Evolutionary conservation across 768 basidiomycete genomes (phyloP), one percentile per base, ranked within the genome.

Genomic region (Roridomyces roridus): DNA sequence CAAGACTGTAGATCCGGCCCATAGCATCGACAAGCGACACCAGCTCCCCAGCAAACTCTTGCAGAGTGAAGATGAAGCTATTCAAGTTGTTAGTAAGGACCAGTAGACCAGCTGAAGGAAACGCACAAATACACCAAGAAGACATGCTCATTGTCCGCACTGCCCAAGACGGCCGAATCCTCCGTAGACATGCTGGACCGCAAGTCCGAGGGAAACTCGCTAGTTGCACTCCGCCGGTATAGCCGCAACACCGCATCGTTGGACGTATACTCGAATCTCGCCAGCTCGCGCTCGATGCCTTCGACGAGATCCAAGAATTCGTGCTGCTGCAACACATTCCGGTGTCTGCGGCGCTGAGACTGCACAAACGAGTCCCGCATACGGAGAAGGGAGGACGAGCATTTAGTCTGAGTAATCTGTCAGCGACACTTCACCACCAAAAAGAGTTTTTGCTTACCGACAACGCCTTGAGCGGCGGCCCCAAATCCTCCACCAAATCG

Each of bases 41-140:
- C 46, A 96, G 72, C 70, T 98, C 96, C 55, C 83, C 79, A 8
- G 92, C 84, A 68, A 98, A 98, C 68, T 98, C 97, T 72, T 99
- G 94, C 40, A 98, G 70, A 0, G 94, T 96, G 73, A 98, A 99
- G 61, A 97, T 90, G 73, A 96, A 98, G 77, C 95, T 97, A 60
- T 25, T 36, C 36, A 7, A 24, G 14, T 52, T 25, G 11, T 21
- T 23, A 45, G 26, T 25, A 17, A 11, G 34, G 11, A 41, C 24
- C 8, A 20, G 50, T 45, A 6, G 11, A 18, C 46, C 15, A 34
- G 7, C 8, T 9, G 49, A 11, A 20, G 15, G 44, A 43, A 14
- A 79, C 93, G 69, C 59, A 96, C 95, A 95, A 96, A 68, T 96
- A 96, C 0, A 95, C 89, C 23, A 96, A 71, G 69, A 96, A 96